Conservation (phyloP, 805 yeast species). For the Starmerella bombicola region DNA sequence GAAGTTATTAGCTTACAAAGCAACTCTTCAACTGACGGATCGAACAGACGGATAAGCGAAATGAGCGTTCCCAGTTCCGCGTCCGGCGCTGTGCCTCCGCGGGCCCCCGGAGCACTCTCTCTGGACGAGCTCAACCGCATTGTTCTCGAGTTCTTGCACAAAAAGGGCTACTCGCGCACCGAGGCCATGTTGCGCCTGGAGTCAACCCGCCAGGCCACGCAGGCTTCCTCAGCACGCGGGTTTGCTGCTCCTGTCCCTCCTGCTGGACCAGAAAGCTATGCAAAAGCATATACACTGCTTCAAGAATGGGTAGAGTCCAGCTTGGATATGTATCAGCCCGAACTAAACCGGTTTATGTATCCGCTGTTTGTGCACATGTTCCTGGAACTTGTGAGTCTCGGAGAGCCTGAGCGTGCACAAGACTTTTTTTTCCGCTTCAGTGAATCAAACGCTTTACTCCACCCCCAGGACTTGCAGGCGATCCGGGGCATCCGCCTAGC, state of each 20-base stretch:
- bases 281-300: conserved; percentile 67
- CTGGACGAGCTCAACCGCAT: conserved; percentile 84
- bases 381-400: conserved; percentile 61
- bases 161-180: conserved; percentile 87
- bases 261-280: conserved; percentile 52
- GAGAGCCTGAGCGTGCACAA: conserved; percentile 46
- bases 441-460: conserved; percentile 59
- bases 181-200: conserved; percentile 91
- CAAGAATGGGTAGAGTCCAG: conserved; percentile 86
- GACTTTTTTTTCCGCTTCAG: conserved; percentile 63
- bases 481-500: conserved; percentile 63
- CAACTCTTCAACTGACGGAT: too few species aligned
- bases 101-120: conserved; percentile 28
- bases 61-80: conserved; percentile 2
- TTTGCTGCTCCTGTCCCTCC: conserved; percentile 24
- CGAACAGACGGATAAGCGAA: too few species aligned
- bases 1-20: too few species aligned
- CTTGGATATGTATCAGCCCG: conserved; percentile 79
- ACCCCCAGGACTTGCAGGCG: conserved; percentile 62
- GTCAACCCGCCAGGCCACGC: conserved; percentile 28
- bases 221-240: conserved; percentile 27
- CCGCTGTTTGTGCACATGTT: conserved; percentile 90
- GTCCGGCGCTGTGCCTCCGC: conserved; percentile 2
- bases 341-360: conserved; percentile 66
- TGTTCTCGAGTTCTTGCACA: conserved; percentile 81